phyloP scores from a whole-genome alignment of 1,284 basidiomycete species.

The Trichosporon sp. region DNA sequence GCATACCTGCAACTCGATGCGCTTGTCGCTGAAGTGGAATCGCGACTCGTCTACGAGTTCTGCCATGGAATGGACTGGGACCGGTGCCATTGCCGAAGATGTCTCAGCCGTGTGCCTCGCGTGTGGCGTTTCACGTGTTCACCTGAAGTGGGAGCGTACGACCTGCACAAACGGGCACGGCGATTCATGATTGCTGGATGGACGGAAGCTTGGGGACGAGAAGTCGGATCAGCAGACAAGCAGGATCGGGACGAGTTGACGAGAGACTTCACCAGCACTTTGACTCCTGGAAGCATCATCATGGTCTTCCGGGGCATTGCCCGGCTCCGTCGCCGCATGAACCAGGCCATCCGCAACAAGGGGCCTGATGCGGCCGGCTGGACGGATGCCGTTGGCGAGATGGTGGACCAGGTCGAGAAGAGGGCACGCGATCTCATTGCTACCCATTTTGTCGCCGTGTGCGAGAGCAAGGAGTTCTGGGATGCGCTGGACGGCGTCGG shows the following conservation, averaged over 20 bases:
- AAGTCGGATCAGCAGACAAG: slow-evolving; percentile 65
- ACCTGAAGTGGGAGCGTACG: slow-evolving; percentile 66
- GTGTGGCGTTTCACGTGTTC: slow-evolving; percentile 70
- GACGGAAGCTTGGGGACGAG: slow-evolving; percentile 78
- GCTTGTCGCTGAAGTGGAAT: slow-evolving; percentile 71
- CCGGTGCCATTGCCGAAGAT: slow-evolving; percentile 74
- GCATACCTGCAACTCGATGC: slow-evolving; percentile 72
- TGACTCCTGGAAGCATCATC: slow-evolving; percentile 61
- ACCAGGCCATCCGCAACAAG: slow-evolving; percentile 29
- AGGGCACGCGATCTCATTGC: slow-evolving; percentile 60
- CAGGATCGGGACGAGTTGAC: slow-evolving; percentile 63
- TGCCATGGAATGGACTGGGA: slow-evolving; percentile 75
- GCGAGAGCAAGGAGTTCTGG: slow-evolving; percentile 63
- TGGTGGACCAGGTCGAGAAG: slow-evolving; percentile 59
- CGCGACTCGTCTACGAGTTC: slow-evolving; percentile 77
- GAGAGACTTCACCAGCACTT: slow-evolving; percentile 62
- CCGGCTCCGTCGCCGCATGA: slow-evolving; percentile 29
- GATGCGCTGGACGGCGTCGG: slow-evolving; percentile 66
- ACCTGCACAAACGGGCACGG: slow-evolving; percentile 65
- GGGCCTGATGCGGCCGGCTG: slow-evolving; percentile 56
- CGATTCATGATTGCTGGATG: slow-evolving; percentile 71
- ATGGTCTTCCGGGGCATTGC: slow-evolving; percentile 49
- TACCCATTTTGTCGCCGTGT: slow-evolving; percentile 56
- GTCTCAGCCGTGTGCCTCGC: slow-evolving; percentile 67
- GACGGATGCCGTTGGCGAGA: slow-evolving; percentile 61